Evolutionary conservation across 164 flowering plant species (phyloP).

Genomic region (Akebia trifoliata): DNA sequence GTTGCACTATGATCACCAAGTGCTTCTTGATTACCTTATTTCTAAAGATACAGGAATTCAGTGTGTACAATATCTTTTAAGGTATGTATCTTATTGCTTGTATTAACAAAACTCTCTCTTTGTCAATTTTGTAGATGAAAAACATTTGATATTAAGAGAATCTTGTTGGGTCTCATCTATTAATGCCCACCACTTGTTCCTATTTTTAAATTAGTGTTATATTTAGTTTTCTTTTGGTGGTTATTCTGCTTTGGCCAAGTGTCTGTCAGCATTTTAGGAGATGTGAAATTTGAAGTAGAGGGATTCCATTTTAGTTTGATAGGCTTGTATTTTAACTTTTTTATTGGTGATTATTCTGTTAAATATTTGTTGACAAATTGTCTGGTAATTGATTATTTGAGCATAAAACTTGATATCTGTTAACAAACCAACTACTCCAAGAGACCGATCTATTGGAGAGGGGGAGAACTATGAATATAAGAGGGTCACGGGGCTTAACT

Average conservation of each 20-base stretch:
- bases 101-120: neutral
- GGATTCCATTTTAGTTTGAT: neutral
- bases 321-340: neutral
- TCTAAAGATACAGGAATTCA: constrained; percentile 72
- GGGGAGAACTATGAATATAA: too few relatives aligned
- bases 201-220: too few relatives aligned
- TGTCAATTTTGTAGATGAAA: neutral
- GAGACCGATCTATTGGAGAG: too few relatives aligned
- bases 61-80: constrained; percentile 74
- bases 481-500: too few relatives aligned
- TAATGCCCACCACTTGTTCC: too few relatives aligned
- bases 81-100: constrained; percentile 30
- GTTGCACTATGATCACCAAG: constrained; percentile 85
- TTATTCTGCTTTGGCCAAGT: neutral
- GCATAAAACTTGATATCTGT: too few relatives aligned
- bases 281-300: neutral
- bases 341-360: neutral
- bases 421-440: too few relatives aligned
- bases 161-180: neutral
- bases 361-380: neutral
- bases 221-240: too few relatives aligned
- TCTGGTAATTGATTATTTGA: neutral
- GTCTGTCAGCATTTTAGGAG: neutral
- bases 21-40: constrained; percentile 94
- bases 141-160: neutral